These are phyloP conservation scores for Lichtheimia corymbifera DNA, from an alignment of 371 early-diverging fungal species.

Conservation along the genomic window DNA sequence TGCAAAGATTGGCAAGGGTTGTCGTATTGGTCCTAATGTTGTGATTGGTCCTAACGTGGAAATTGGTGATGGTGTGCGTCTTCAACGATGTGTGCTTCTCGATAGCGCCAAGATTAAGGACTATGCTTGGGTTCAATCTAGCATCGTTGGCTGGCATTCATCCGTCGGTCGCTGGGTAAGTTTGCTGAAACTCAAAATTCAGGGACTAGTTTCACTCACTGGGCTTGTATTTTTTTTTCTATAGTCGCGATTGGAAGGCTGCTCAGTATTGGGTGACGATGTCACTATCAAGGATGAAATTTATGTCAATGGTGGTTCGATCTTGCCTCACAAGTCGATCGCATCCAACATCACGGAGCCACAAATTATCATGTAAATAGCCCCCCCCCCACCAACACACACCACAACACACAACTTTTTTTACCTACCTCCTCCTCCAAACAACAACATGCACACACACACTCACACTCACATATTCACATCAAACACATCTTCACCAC, in stretches of 20 bases:
- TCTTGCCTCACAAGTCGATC: slow-evolving; percentile 93
- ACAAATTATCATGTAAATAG: slow-evolving; percentile 88
- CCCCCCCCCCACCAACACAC: neutral
- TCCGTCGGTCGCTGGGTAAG: slow-evolving; percentile 85
- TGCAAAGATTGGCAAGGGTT: slow-evolving; percentile 90
- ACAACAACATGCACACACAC: neutral
- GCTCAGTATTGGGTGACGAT: slow-evolving; percentile 93
- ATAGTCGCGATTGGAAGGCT: slow-evolving; percentile 83
- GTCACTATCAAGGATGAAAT: slow-evolving; percentile 91
- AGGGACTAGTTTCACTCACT: neutral
- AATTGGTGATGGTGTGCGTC: slow-evolving; percentile 94
- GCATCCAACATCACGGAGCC: slow-evolving; percentile 88
- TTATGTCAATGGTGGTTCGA: slow-evolving; percentile 91
- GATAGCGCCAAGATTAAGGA: slow-evolving; percentile 88
- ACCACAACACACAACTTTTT: neutral
- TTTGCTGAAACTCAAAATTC: neutral
- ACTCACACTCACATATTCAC: no score
- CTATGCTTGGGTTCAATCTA: slow-evolving; percentile 86
- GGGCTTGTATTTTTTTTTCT: neutral
- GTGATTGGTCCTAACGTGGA: slow-evolving; percentile 90
- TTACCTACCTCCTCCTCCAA: neutral
- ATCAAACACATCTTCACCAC: no score
- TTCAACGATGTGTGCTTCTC: slow-evolving; percentile 89
- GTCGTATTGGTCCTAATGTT: slow-evolving; percentile 96
- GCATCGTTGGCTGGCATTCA: slow-evolving; percentile 98